Evolutionary conservation across 148 eudicot genomes (phyloP).

Genomic region (Hydrangea macrophylla): DNA sequence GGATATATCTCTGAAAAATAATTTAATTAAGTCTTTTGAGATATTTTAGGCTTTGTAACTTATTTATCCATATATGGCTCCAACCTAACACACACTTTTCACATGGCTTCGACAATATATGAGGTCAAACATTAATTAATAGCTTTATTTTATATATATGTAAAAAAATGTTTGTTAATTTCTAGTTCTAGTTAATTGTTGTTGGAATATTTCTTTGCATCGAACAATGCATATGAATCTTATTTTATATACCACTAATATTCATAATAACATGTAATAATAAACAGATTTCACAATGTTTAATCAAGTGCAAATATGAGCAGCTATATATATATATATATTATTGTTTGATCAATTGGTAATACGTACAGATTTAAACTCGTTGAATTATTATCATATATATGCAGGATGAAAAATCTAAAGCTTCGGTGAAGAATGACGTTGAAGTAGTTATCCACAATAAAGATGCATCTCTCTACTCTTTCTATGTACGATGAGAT

Average conservation of each 20-base stretch:
- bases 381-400: no score
- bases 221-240: background rate
- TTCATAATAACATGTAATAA: background rate
- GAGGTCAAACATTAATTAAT: background rate
- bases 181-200: background rate
- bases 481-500: background rate
- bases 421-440: conserved; percentile 23
- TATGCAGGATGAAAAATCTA: conserved; percentile 53
- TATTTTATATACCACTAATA: background rate
- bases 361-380: no score
- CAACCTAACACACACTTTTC: background rate
- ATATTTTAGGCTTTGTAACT: background rate
- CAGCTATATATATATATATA: no score
- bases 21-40: background rate
- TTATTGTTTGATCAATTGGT: no score
- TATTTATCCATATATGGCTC: background rate
- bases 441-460: background rate
- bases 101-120: background rate
- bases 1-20: no score
- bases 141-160: no score
- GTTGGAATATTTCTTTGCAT: background rate
- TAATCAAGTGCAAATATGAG: background rate
- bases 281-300: background rate
- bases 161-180: background rate
- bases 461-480: conserved; percentile 17